A percentile compares a stretch with the other conserved stretches of the same genome.
Conservation (phyloP, 352 stramenopile genomes). For the Hyaloperonospora arabidopsidis region DNA sequence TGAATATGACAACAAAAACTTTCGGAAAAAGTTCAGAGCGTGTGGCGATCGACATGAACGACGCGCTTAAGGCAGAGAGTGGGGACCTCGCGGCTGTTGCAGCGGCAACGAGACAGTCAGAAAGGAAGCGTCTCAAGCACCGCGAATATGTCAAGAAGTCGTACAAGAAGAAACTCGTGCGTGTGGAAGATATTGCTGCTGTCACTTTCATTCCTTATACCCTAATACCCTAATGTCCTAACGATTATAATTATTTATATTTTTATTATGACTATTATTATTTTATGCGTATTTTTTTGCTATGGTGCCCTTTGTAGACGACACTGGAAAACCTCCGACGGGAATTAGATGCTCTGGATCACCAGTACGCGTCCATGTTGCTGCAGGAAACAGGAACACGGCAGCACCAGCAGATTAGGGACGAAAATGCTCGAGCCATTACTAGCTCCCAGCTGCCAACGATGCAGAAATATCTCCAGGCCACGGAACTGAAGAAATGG, state of each 20-base stretch:
- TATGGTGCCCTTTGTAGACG: too few relatives aligned
- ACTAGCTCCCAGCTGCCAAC: slow-evolving; percentile 10
- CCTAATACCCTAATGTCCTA: too few relatives aligned
- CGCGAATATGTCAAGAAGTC: slow-evolving; percentile 63
- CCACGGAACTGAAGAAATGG: slow-evolving; percentile 37
- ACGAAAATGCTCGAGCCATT: background rate
- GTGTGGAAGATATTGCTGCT: slow-evolving; percentile 2
- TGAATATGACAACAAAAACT: too few relatives aligned
- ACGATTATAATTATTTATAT: too few relatives aligned
- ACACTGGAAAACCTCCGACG: slow-evolving; percentile 42
- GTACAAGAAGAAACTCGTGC: slow-evolving; percentile 69
- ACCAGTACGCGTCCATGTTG: slow-evolving; percentile 39
- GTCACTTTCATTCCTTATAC: slow-evolving; percentile 1
- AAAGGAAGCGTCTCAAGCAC: slow-evolving; percentile 53
- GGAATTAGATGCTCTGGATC: slow-evolving; percentile 37
- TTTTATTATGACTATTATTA: too few relatives aligned
- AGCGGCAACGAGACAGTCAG: slow-evolving; percentile 17
- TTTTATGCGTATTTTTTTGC: too few relatives aligned
- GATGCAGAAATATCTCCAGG: slow-evolving; percentile 40
- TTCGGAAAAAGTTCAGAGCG: too few relatives aligned
- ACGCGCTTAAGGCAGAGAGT: background rate
- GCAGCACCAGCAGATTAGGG: background rate
- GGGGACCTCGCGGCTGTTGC: slow-evolving; percentile 1
- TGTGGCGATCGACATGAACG: too few relatives aligned
- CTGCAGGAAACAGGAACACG: slow-evolving; percentile 2